Evolutionary conservation across 2,329 filamentous ascomycete genomes (phyloP).

Genomic region (Pseudogymnoascus sp.): DNA sequence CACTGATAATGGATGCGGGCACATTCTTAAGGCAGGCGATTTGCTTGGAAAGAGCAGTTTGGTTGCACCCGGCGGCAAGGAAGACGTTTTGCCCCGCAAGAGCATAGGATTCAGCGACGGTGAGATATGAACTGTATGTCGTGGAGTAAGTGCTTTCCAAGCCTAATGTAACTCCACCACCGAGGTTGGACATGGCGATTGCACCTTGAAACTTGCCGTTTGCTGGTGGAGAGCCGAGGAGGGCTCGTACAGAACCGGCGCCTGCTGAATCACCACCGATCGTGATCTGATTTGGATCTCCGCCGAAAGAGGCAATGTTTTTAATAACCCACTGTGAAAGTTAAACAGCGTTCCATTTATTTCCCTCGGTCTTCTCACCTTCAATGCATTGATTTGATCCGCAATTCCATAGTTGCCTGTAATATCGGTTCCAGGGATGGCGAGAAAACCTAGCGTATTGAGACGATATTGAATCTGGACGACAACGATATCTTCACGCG

Average conservation of each 20-base stretch:
- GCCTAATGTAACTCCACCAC: slow-evolving; percentile 41
- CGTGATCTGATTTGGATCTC: slow-evolving; percentile 38
- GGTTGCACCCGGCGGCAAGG: slow-evolving; percentile 38
- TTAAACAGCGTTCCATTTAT: slow-evolving; percentile 8
- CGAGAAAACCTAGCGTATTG: slow-evolving; percentile 31
- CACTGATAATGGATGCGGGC: slow-evolving; percentile 26
- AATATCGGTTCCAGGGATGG: slow-evolving; percentile 41
- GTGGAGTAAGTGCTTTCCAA: slow-evolving; percentile 41
- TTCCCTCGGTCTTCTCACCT: slow-evolving; percentile 21
- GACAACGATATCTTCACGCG: slow-evolving; percentile 25
- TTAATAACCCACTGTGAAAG: slow-evolving; percentile 37
- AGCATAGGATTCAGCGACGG: slow-evolving; percentile 40
- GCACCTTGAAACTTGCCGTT: slow-evolving; percentile 40
- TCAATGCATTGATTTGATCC: slow-evolving; percentile 42
- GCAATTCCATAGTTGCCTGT: slow-evolving; percentile 44
- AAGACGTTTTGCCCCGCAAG: slow-evolving; percentile 42
- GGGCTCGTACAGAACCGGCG: slow-evolving; percentile 39
- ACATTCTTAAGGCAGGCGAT: slow-evolving; percentile 39
- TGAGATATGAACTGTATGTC: slow-evolving; percentile 45
- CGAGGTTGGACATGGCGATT: slow-evolving; percentile 43
- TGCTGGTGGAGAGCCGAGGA: slow-evolving; percentile 40
- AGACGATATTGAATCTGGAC: slow-evolving; percentile 26
- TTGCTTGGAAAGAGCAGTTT: slow-evolving; percentile 33
- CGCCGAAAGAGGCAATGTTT: slow-evolving; percentile 38
- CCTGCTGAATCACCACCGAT: slow-evolving; percentile 45